A percentile compares a stretch with the other conserved stretches of the same genome.
phyloP scores from a whole-genome alignment of 163 green algal genomes.

The Prototheca stagnorum region DNA sequence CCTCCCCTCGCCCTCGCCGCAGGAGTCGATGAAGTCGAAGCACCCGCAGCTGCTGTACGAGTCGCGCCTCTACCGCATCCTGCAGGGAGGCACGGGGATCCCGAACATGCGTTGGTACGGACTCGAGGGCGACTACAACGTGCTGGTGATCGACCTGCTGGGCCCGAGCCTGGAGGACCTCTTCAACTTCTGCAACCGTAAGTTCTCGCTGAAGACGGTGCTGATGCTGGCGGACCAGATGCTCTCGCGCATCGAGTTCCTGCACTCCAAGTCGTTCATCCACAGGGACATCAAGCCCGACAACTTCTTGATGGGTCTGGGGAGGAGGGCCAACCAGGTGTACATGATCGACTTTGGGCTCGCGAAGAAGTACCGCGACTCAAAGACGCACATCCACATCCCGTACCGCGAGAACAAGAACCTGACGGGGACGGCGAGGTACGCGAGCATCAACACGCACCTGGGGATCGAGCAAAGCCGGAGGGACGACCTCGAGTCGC shows the following conservation, averaged over 20 bases:
- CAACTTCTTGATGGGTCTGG: constrained; percentile 98
- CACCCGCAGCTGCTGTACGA: constrained; percentile 98
- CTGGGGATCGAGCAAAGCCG: constrained; percentile 88
- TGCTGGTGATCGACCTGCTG: constrained; percentile 98
- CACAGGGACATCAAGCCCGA: constrained; percentile 99
- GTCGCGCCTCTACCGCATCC: constrained; percentile 97
- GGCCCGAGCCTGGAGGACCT: constrained; percentile 93
- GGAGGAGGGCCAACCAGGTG: constrained; percentile 92
- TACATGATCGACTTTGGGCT: constrained; percentile 99
- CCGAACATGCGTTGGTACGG: constrained; percentile 97
- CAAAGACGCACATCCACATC: constrained; percentile 97
- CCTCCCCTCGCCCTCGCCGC: constrained; percentile 4
- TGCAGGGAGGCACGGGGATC: constrained; percentile 92
- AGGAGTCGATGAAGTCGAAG: constrained; percentile 72
- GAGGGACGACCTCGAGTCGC: constrained; percentile 86
- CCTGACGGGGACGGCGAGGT: constrained; percentile 93
- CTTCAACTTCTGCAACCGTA: constrained; percentile 99
- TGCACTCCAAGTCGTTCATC: constrained; percentile 97
- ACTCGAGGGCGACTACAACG: constrained; percentile 98
- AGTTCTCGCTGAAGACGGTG: constrained; percentile 96
- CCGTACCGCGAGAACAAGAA: constrained; percentile 99
- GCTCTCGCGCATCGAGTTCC: constrained; percentile 91
- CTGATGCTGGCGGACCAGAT: constrained; percentile 99
- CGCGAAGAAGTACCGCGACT: constrained; percentile 98
- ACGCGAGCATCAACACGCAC: constrained; percentile 99